A percentile compares a stretch with the other conserved stretches of the same genome.
phyloP scores from a whole-genome alignment of 768 basidiomycete species.

The Termitomyces sp. region DNA sequence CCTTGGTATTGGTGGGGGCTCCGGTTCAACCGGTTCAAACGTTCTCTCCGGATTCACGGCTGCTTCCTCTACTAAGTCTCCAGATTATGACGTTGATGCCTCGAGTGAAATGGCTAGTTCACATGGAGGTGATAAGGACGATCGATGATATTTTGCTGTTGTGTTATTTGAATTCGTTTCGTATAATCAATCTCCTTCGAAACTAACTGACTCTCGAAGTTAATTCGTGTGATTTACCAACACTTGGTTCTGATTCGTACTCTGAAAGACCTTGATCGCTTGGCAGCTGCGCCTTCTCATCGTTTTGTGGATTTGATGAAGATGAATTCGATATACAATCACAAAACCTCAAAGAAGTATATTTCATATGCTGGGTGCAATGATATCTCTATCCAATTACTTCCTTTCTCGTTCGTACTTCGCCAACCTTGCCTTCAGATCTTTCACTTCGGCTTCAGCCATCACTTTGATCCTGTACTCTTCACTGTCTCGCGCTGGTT shows the following conservation, averaged over 20 bases:
- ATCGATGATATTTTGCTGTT: not conserved
- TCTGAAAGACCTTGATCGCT: not conserved
- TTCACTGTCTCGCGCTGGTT: not conserved
- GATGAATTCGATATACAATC: not conserved
- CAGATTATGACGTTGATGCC: conserved; percentile 5
- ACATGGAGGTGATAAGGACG: conserved; percentile 11
- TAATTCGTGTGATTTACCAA: not conserved
- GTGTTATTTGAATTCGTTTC: not conserved
- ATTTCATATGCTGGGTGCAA: not conserved
- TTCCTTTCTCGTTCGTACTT: not conserved
- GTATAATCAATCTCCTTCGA: not conserved
- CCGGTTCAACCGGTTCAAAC: conserved; percentile 24
- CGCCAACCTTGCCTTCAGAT: not conserved
- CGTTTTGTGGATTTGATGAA: not conserved
- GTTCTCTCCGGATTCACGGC: conserved; percentile 46
- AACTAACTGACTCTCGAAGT: not conserved
- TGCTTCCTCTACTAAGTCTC: conserved; percentile 19
- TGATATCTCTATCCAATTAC: not conserved
- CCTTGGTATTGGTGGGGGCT: conserved; percentile 21
- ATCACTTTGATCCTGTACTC: not conserved
- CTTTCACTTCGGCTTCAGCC: not conserved
- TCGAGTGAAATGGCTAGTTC: conserved; percentile 14
- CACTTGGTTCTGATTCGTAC: not conserved
- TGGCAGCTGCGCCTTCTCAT: not conserved
- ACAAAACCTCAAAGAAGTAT: not conserved